A percentile compares a stretch with the other conserved stretches of the same genome.
These are phyloP conservation scores for Naegleria lovaniensis DNA, from an alignment of 208 protist species.

Conservation along the genomic window DNA sequence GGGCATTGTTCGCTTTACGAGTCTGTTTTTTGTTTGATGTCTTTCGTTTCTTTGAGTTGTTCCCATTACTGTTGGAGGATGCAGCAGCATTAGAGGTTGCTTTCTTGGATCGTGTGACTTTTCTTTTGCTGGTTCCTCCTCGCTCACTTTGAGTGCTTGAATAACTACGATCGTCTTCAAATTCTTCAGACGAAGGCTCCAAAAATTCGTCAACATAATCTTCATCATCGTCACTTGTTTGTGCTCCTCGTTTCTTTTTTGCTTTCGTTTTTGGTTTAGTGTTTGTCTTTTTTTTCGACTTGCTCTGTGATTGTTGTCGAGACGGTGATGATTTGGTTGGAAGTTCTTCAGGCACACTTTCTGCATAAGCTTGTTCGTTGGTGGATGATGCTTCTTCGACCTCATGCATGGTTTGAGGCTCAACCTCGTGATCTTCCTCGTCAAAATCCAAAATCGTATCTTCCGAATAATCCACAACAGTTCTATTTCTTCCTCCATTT, in stretches of 20 bases:
- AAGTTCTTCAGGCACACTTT: neutral
- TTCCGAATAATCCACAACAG: neutral
- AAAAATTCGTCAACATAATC: neutral
- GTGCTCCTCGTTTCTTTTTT: neutral
- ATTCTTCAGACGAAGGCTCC: neutral
- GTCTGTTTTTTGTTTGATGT: no score
- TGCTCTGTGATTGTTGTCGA: neutral
- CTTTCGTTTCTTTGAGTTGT: no score
- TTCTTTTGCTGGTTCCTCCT: neutral
- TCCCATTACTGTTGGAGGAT: no score
- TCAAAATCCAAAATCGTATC: neutral
- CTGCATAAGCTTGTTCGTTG: neutral
- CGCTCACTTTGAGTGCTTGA: neutral
- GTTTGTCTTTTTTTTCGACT: no score
- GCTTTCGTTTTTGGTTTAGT: no score
- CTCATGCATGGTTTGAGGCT: neutral
- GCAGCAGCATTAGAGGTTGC: neutral
- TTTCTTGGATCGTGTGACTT: neutral
- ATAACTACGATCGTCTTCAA: neutral
- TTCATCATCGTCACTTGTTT: neutral
- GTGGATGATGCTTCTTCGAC: no score
- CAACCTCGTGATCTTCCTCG: neutral
- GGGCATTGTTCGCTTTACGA: neutral
- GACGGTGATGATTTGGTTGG: neutral
- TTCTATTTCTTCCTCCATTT: neutral